Base-by-base conservation (phyloP, 768 basidiomycete genomes). In the Hygrophorus russula region DNA sequence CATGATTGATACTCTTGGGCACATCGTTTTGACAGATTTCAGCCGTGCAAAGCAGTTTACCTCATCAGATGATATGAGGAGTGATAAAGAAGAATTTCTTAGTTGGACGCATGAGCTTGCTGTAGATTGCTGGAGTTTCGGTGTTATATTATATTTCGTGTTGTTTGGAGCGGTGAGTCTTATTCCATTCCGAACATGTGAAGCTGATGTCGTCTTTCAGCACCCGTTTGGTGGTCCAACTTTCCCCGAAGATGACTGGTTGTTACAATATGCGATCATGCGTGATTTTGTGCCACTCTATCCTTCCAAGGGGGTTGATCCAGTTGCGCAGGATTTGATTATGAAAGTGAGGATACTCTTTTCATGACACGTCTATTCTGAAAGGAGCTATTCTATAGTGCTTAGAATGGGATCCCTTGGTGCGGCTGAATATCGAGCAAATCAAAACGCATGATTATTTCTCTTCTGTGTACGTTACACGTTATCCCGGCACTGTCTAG, bases 61-160 rank as follows among this genome's bases (percentile, higher is more conserved):
- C 18, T 49, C 32, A 33, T 32, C 44, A 14, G 8, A 15, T 3
- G 39, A 44, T 33, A 41, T 39, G 7, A 46, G 44, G 27, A 35
- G 45, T 27, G 52, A 51, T 33, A 74, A 69, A 50, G 62, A 59
- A 15, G 46, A 74, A 0, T 46, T 76, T 10, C 58, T 79, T 7
- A 71, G 71, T 0, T 81, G 78, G 78, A 52, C 60, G 12, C 68
- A 74, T 41, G 70, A 74, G 48, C 59, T 53, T 17, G 59, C 66
- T 11, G 73, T 74, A 14, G 78, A 81, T 55, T 70, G 67, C 49
- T 81, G 78, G 78, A 69, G 69, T 0, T 76, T 79, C 47, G 78
- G 77, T 2, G 53, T 72, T 51, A 44, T 74, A 30, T 43, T 79
- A 31, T 69, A 67, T 46, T 73, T 67, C 48, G 67, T 79, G 66